Evolutionary conservation across 306 rosid species (phyloP).

Genomic region (Cicer bijugum): DNA sequence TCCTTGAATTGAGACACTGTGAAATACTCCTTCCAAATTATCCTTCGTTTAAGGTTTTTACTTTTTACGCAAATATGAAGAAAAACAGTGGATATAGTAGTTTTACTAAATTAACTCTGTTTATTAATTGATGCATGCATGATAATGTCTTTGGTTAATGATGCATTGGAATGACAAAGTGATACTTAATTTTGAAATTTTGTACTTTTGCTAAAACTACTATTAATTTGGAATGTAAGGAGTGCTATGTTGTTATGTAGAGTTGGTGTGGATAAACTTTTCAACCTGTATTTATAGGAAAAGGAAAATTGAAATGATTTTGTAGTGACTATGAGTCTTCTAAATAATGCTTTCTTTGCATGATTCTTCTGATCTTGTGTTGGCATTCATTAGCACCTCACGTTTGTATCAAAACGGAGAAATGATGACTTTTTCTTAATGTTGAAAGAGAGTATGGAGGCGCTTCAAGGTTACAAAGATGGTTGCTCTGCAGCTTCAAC

Average conservation of each 20-base stretch:
- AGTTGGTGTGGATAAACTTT: not conserved
- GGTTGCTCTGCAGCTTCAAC: constrained; percentile 68
- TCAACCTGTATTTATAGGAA: not conserved
- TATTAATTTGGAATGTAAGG: too few species aligned
- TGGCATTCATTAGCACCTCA: constrained; percentile 15
- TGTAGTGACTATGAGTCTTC: not conserved
- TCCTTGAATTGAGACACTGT: not conserved
- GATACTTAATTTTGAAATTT: too few species aligned
- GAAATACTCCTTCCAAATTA: not conserved
- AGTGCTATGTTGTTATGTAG: not conserved
- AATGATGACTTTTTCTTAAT: constrained; percentile 36
- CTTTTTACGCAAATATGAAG: too few species aligned
- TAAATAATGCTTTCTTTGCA: not conserved
- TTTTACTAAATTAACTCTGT: too few species aligned
- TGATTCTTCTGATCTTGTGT: not conserved
- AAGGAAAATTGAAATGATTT: not conserved
- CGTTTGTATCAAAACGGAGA: constrained; percentile 30
- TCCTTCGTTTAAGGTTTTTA: too few species aligned
- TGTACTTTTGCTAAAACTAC: too few species aligned
- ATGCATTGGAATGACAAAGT: too few species aligned
- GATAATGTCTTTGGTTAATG: too few species aligned
- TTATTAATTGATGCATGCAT: too few species aligned
- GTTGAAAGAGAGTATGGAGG: constrained; percentile 86
- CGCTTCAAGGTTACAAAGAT: constrained; percentile 60
- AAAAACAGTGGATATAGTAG: too few species aligned